Percentiles rank a stretch among this genome's conserved stretches.
Conservation (phyloP, 2,329 filamentous ascomycete species). For the Cladophialophora immunda region DNA sequence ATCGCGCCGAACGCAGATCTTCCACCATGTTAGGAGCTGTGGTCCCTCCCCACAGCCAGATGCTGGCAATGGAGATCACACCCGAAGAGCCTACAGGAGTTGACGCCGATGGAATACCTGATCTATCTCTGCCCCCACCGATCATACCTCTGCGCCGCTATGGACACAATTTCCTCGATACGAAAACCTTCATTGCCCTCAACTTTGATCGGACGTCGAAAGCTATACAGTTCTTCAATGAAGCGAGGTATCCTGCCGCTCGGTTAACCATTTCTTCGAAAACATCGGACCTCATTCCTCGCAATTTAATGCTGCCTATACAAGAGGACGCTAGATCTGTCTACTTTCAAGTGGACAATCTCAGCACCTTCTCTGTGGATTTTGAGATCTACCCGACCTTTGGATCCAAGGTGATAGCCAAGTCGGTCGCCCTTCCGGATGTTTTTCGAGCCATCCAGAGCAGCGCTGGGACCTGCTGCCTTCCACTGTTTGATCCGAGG, state of each 20-base stretch:
- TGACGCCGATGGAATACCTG: constrained; percentile 81
- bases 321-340: constrained; percentile 94
- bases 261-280: constrained; percentile 97
- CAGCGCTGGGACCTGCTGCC: constrained; percentile 80
- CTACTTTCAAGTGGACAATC: constrained; percentile 93
- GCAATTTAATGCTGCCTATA: constrained; percentile 93
- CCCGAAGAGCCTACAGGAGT: constrained; percentile 26
- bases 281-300: constrained; percentile 91
- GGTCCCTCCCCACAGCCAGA: constrained; percentile 31
- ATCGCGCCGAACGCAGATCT: constrained; percentile 27
- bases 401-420: constrained; percentile 95
- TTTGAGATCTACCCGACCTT: constrained; percentile 98
- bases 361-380: constrained; percentile 92
- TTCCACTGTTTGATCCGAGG: constrained; percentile 91
- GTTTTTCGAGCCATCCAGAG: constrained; percentile 80
- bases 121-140: constrained; percentile 89
- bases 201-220: constrained; percentile 81
- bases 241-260: constrained; percentile 94
- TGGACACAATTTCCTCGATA: constrained; percentile 97
- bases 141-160: constrained; percentile 95
- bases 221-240: constrained; percentile 93
- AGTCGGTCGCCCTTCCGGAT: constrained; percentile 88
- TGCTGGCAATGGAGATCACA: constrained; percentile 38
- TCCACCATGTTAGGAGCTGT: constrained; percentile 28
- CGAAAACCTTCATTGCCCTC: constrained; percentile 94